Conservation (phyloP, 352 stramenopile genomes). For the Globisporangium paddicum region DNA sequence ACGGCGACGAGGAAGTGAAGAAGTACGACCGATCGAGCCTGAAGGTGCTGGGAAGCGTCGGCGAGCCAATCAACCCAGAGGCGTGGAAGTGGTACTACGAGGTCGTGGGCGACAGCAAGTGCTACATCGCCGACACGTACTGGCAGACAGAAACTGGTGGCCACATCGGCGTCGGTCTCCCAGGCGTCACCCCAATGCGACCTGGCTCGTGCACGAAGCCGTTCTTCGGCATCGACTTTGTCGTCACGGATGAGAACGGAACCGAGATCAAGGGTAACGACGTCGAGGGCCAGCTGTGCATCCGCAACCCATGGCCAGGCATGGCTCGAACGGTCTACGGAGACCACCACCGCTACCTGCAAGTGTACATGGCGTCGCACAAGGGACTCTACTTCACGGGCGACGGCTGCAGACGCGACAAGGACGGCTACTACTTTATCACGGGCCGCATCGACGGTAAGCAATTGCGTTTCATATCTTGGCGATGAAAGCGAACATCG, state of each 20-base stretch:
- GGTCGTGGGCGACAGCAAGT: constrained; percentile 85
- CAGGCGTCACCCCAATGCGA: constrained; percentile 87
- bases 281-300: constrained; percentile 94
- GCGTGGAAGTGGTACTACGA: constrained; percentile 97
- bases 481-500: not conserved
- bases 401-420: constrained; percentile 84
- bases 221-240: constrained; percentile 95
- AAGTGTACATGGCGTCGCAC: constrained; percentile 96
- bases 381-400: constrained; percentile 97
- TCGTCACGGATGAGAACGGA: constrained; percentile 78
- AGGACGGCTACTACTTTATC: constrained; percentile 98
- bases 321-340: constrained; percentile 95
- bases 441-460: constrained; percentile 94
- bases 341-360: constrained; percentile 94
- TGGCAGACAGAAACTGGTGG: constrained; percentile 98
- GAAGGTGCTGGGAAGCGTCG: constrained; percentile 95
- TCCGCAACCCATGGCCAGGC: constrained; percentile 94
- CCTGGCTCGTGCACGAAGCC: constrained; percentile 93
- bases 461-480: not conserved
- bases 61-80: constrained; percentile 98
- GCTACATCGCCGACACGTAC: constrained; percentile 96
- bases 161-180: constrained; percentile 93
- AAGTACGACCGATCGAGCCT: constrained; percentile 95
- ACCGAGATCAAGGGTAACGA: constrained; percentile 83
- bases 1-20: constrained; percentile 89